Evolutionary conservation across 2,329 filamentous ascomycete species (phyloP).

Genomic region (Herpotrichia juniperi): DNA sequence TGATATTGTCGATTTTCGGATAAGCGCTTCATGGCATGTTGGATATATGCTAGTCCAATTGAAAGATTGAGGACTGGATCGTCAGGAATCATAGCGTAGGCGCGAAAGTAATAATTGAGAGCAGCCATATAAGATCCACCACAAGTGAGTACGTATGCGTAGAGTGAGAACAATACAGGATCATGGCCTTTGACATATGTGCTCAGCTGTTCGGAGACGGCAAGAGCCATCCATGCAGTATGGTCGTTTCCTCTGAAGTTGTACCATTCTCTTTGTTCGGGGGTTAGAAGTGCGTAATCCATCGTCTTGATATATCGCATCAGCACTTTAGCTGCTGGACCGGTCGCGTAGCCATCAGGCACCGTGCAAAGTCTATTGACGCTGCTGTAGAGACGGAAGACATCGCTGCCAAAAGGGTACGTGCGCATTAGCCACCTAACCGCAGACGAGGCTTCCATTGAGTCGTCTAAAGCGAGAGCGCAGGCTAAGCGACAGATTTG

Average conservation of each 20-base stretch:
- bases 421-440: conserved; percentile 85
- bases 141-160: conserved; percentile 86
- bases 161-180: conserved; percentile 81
- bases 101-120: conserved; percentile 81
- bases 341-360: conserved; percentile 75
- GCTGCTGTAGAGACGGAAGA: conserved; percentile 81
- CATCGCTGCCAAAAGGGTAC: conserved; percentile 78
- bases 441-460: conserved; percentile 74
- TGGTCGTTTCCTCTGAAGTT: conserved; percentile 45
- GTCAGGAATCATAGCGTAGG: conserved; percentile 69
- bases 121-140: conserved; percentile 84
- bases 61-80: conserved; percentile 82
- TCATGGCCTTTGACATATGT: conserved; percentile 60
- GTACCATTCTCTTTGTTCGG: conserved; percentile 54
- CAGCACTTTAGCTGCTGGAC: conserved; percentile 87
- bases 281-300: conserved; percentile 70
- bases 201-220: conserved; percentile 45
- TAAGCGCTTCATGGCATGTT: conserved; percentile 87
- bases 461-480: conserved; percentile 79
- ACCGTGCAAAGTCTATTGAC: conserved; percentile 79
- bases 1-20: conserved; percentile 89
- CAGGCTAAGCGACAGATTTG: conserved; percentile 83
- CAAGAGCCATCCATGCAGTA: conserved; percentile 47
- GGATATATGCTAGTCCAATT: conserved; percentile 77
- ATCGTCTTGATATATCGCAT: conserved; percentile 89